phyloP scores from a whole-genome alignment of 2,329 filamentous ascomycete genomes.

The Aspergillus ustus region DNA sequence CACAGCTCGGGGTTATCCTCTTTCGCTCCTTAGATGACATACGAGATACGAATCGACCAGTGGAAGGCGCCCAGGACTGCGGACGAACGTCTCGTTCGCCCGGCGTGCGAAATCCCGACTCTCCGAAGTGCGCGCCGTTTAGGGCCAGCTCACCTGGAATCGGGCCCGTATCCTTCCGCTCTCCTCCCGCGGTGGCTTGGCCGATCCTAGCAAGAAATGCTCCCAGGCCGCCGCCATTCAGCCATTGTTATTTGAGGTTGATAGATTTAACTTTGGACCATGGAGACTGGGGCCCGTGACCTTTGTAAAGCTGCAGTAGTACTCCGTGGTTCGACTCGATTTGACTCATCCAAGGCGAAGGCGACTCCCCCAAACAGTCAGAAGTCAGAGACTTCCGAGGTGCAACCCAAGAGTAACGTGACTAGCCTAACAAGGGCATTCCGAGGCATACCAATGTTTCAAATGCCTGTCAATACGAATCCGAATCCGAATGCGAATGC shows the following conservation, averaged over 20 bases:
- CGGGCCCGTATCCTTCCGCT: slow-evolving; percentile 4
- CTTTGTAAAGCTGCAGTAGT: neutral
- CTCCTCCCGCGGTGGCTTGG: neutral
- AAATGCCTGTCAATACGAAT: neutral
- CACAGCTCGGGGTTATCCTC: neutral
- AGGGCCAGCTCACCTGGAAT: neutral
- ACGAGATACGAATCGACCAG: slow-evolving; percentile 11
- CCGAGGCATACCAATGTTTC: neutral
- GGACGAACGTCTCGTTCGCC: neutral
- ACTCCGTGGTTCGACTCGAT: neutral
- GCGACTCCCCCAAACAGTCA: neutral
- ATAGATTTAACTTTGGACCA: neutral
- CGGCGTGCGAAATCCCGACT: neutral
- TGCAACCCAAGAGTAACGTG: neutral
- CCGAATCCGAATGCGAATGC: neutral
- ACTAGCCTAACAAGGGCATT: neutral
- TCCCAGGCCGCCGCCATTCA: neutral
- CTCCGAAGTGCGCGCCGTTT: neutral
- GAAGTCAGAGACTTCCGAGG: neutral
- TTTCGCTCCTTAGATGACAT: neutral
- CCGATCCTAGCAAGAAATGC: neutral
- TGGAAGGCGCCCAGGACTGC: neutral
- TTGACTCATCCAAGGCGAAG: slow-evolving; percentile 1
- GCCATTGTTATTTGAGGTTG: slow-evolving; percentile 4
- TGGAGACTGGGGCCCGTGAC: neutral